These are phyloP conservation scores for Mycosphaerelloides madeirae DNA, from an alignment of 2,329 filamentous ascomycete species.

Conservation along the genomic window DNA sequence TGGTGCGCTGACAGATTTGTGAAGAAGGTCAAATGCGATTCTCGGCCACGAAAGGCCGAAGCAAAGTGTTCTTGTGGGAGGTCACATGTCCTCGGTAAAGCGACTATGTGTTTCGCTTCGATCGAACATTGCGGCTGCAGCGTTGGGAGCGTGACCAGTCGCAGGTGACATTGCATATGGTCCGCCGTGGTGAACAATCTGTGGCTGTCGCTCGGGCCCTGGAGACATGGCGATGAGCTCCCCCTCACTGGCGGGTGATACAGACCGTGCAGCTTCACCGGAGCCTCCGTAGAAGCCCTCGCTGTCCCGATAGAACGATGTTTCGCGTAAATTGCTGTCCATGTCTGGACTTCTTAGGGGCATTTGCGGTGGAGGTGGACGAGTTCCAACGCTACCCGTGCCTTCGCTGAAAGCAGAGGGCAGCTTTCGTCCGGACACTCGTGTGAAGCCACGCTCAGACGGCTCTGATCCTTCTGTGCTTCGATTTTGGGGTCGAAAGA, in stretches of 20 bases:
- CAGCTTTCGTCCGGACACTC: constrained; percentile 46
- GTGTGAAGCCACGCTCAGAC: constrained; percentile 42
- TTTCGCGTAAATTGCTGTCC: constrained; percentile 27
- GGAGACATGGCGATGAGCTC: constrained; percentile 29
- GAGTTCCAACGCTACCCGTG: constrained; percentile 35
- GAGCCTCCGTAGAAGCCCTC: constrained; percentile 39
- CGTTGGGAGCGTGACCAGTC: constrained; percentile 13
- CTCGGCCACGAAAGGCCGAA: constrained; percentile 7
- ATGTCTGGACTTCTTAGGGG: constrained; percentile 15
- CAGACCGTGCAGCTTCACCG: constrained; percentile 15
- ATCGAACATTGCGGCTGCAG: constrained; percentile 5
- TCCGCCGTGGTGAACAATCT: constrained; percentile 28
- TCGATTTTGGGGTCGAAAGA: constrained; percentile 34
- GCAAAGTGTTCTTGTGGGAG: constrained; percentile 2
- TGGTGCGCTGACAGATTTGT: not conserved
- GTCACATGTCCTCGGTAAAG: constrained; percentile 26
- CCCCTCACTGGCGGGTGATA: not conserved
- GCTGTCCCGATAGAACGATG: constrained; percentile 45
- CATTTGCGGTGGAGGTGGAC: constrained; percentile 15
- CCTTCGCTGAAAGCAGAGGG: constrained; percentile 47
- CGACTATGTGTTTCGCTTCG: constrained; percentile 21
- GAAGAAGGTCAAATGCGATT: not conserved
- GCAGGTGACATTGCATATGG: constrained; percentile 25
- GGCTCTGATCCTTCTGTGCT: constrained; percentile 18
- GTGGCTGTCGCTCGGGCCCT: constrained; percentile 31